Conservation (phyloP, 164 flowering plant species). For the Nymphaea colorata region DNA sequence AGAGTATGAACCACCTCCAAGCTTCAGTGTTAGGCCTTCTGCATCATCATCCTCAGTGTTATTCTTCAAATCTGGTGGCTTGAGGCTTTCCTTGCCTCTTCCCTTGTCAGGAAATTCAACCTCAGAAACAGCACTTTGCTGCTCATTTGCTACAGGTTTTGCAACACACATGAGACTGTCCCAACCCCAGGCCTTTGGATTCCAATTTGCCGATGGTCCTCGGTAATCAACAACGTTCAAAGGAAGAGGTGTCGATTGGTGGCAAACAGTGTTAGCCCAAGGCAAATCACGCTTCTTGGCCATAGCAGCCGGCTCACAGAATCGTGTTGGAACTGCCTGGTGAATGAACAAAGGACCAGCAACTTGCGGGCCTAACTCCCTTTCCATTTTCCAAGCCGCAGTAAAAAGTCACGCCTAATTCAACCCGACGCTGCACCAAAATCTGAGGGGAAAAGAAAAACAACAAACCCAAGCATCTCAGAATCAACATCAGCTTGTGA, state of each 20-base stretch:
- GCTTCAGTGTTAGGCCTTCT: constrained; percentile 39
- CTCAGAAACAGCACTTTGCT: background rate
- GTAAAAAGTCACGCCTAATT: too few species aligned
- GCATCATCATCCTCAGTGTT: constrained; percentile 20
- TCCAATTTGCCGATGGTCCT: constrained; percentile 35
- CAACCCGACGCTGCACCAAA: too few species aligned
- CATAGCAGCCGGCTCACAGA: constrained; percentile 28
- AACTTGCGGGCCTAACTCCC: constrained; percentile 50
- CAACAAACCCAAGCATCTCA: too few species aligned
- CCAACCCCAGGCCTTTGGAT: constrained; percentile 67
- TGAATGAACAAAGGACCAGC: constrained; percentile 54
- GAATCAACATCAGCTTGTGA: too few species aligned
- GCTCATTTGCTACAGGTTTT: constrained; percentile 18
- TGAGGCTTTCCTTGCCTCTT: background rate
- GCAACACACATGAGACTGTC: constrained; percentile 50
- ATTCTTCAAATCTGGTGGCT: constrained; percentile 7
- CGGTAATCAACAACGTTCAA: constrained; percentile 10
- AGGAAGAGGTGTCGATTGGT: constrained; percentile 15
- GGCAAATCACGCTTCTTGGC: constrained; percentile 58
- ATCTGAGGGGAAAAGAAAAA: too few species aligned
- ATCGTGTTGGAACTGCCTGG: constrained; percentile 31
- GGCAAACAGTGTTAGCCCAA: constrained; percentile 19
- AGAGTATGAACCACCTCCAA: constrained; percentile 34
- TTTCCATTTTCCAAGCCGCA: constrained; percentile 27
- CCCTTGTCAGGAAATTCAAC: background rate